These are phyloP conservation scores for Rhododendron vialii DNA, from an alignment of 148 eudicot species.

Conservation along the genomic window DNA sequence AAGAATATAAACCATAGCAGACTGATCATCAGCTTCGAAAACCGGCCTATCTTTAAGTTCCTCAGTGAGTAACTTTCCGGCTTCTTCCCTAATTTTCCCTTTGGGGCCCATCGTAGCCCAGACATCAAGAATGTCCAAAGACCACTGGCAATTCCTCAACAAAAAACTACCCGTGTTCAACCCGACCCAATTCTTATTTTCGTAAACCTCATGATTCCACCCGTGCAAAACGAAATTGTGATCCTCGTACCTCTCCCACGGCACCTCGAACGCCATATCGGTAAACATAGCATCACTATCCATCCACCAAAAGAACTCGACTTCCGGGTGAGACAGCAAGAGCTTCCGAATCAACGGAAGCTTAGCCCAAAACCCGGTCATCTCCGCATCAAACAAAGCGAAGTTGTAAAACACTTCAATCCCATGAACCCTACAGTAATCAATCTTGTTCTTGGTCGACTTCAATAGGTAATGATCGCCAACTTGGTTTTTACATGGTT, in stretches of 20 bases:
- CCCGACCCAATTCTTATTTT: constrained; percentile 71
- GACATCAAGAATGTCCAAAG: constrained; percentile 61
- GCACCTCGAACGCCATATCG: constrained; percentile 73
- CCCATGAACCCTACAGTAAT: constrained; percentile 76
- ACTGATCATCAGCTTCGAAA: constrained; percentile 85
- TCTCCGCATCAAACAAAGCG: constrained; percentile 28
- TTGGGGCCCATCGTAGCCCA: constrained; percentile 79
- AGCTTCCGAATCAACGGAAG: constrained; percentile 65
- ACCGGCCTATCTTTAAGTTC: constrained; percentile 64
- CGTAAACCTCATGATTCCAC: constrained; percentile 64
- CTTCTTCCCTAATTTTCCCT: constrained; percentile 55
- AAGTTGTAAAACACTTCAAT: constrained; percentile 71
- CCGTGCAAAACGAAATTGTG: constrained; percentile 62
- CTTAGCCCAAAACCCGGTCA: constrained; percentile 77
- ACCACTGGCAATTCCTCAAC: constrained; percentile 72
- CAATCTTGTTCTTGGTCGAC: constrained; percentile 77
- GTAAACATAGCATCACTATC: constrained; percentile 90
- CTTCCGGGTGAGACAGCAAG: constrained; percentile 68
- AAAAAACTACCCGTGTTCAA: constrained; percentile 69
- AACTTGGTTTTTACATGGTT: constrained; percentile 66
- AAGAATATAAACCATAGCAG: constrained; percentile 67
- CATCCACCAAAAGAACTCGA: constrained; percentile 86
- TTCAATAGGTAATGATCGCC: constrained; percentile 77
- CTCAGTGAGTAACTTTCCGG: constrained; percentile 49
- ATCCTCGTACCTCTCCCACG: constrained; percentile 59